phyloP scores from a whole-genome alignment of 805 yeast species.

The Wickerhamomyces canadensis region DNA sequence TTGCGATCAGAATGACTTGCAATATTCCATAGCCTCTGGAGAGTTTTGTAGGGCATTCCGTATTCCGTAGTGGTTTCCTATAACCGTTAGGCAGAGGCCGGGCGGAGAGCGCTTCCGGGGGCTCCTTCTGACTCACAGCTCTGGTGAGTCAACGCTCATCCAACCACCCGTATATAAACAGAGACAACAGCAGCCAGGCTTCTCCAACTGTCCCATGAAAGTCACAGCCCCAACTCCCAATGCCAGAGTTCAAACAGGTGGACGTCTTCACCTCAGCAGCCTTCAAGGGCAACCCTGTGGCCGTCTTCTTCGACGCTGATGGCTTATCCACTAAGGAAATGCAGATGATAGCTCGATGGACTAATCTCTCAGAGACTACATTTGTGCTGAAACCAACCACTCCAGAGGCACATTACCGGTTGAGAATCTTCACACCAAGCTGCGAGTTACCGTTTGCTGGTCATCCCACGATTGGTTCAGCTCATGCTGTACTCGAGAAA shows the following conservation, averaged over 20 bases:
- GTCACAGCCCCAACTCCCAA: too few relatives aligned
- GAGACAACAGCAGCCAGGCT: too few relatives aligned
- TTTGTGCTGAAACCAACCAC: constrained; percentile 39
- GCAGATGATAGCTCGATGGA: constrained; percentile 50
- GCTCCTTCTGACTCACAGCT: too few relatives aligned
- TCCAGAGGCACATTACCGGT: constrained; percentile 37
- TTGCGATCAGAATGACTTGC: too few relatives aligned
- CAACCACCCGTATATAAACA: too few relatives aligned
- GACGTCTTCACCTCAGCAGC: constrained; percentile 28
- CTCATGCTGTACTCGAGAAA: constrained; percentile 38
- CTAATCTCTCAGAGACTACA: constrained; percentile 55
- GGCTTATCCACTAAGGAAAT: constrained; percentile 33
- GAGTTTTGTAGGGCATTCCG: too few relatives aligned
- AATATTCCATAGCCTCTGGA: too few relatives aligned
- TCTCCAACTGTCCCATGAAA: too few relatives aligned
- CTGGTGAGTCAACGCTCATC: too few relatives aligned
- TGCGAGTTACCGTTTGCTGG: constrained; percentile 58
- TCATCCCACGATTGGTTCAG: constrained; percentile 55
- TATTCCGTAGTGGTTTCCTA: too few relatives aligned
- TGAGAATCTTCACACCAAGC: constrained; percentile 44
- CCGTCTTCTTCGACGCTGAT: constrained; percentile 40
- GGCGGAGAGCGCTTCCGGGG: too few relatives aligned
- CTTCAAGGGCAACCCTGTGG: constrained; percentile 46
- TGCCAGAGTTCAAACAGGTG: constrained; percentile 26
- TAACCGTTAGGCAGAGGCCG: too few relatives aligned